Evolutionary conservation across 2,329 filamentous ascomycete genomes (phyloP), one percentile per base, ranked within the genome.

Genomic region (Scedosporium minutisporum): DNA sequence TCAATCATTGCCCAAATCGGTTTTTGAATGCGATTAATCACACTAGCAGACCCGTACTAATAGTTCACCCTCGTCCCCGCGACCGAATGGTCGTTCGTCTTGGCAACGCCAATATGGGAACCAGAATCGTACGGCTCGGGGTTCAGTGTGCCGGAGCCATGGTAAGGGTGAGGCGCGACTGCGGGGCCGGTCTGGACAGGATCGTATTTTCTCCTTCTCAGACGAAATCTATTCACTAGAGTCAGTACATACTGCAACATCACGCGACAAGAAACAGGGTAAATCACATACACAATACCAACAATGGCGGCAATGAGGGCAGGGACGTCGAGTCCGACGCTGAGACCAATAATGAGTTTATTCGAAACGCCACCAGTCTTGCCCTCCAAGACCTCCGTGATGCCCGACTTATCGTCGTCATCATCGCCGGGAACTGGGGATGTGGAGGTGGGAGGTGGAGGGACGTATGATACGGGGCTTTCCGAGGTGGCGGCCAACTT

Each of bases 311-410:
- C 73, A 6, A 71, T 63, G 3, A 82, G 23, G 2, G 76, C 65
- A 0, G 78, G 74, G 0, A 79, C 69, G 1, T 77, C 78, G 10
- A 80, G 60, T 0, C 81, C 80, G 1, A 83, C 74, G 48, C 74
- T 75, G 1, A 82, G 67, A 3, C 81, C 81, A 27, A 83, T 73
- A 51, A 82, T 77, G 33, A 81, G 61, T 25, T 75, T 75, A 33
- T 76, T 79, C n/a, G 72, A 73, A 2, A 76, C 73, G 0, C 77
- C 75, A 1, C 69, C 64, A 1, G 70, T 69, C 29, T 69, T 65
- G 0, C 67, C 70, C 4, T 72, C 38, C 7, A 42, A 16, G 38
- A 42, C 16, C 16, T 16, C 38, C 6, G 38, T 6, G 38, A 16
- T 42, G 16, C 7, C 16, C 38, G 38, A 7, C 16, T 42, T 42